Evolutionary conservation across 306 rosid genomes (phyloP).

Genomic region (Rosa lucieae): DNA sequence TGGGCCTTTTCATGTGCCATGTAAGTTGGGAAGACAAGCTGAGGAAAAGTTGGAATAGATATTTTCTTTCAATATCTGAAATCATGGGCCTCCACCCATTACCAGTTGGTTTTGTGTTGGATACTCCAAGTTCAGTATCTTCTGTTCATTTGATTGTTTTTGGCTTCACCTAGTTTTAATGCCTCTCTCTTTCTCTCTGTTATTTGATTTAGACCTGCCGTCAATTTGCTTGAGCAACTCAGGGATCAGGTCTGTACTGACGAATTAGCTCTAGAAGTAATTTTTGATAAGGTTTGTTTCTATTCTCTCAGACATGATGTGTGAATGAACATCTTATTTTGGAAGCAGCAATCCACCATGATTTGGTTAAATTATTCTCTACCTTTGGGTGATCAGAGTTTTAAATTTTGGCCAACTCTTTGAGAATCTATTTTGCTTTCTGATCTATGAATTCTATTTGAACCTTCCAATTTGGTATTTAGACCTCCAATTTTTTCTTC

Average conservation of each 20-base stretch:
- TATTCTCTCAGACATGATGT: constrained; percentile 12
- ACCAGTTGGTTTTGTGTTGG: background rate
- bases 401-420: background rate
- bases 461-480: background rate
- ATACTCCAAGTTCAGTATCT: background rate
- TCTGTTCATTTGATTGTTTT: constrained; percentile 6
- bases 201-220: constrained; percentile 53
- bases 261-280: constrained; percentile 48
- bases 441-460: background rate
- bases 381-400: background rate
- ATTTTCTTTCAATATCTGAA: background rate
- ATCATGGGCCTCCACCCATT: background rate
- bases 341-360: background rate
- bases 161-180: background rate
- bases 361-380: background rate
- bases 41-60: background rate
- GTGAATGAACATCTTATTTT: constrained; percentile 1
- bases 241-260: constrained; percentile 42
- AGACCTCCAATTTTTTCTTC: background rate
- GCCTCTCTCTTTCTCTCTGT: background rate
- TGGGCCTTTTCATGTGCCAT: background rate
- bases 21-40: background rate
- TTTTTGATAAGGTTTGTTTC: constrained; percentile 66
- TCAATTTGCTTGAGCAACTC: constrained; percentile 68
- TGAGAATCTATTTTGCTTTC: background rate